Evolutionary conservation across 441 rosid genomes (phyloP).

Genomic region (Capsella rubella): DNA sequence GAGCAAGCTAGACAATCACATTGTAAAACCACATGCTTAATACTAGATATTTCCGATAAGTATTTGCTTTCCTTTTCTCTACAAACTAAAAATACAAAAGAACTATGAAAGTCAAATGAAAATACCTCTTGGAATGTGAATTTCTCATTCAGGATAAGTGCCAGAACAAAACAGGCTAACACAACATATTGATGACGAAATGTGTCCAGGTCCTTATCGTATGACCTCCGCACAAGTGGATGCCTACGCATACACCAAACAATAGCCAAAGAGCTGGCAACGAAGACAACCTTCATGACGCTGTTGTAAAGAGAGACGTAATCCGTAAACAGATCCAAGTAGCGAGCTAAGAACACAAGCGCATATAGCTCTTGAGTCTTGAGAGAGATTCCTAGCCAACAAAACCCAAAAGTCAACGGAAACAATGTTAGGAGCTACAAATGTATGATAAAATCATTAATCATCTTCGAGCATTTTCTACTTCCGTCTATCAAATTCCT

Average conservation of each 20-base stretch:
- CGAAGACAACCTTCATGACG: conserved; percentile 90
- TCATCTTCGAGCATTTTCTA: conserved; percentile 4
- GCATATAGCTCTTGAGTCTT: conserved; percentile 96
- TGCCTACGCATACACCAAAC: conserved; percentile 91
- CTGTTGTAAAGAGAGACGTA: conserved; percentile 79
- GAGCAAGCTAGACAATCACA: not conserved
- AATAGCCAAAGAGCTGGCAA: conserved; percentile 81
- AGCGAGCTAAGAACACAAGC: conserved; percentile 79
- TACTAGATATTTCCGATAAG: not conserved
- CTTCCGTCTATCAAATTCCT: conserved; percentile 1
- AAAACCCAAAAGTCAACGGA: conserved; percentile 29
- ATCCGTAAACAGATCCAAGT: conserved; percentile 83
- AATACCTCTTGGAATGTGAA: conserved; percentile 81
- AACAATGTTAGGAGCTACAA: not conserved
- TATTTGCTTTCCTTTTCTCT: not conserved
- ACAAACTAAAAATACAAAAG: conserved; percentile 8
- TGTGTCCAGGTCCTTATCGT: conserved; percentile 84
- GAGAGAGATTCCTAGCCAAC: conserved; percentile 71
- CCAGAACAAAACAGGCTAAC: conserved; percentile 63
- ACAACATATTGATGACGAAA: conserved; percentile 77
- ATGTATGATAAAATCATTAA: conserved; percentile 2
- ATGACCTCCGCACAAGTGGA: conserved; percentile 70
- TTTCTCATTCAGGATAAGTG: conserved; percentile 69
- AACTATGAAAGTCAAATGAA: not conserved
- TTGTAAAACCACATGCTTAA: not conserved